Evolutionary conservation across 148 eudicot genomes (phyloP).

Genomic region (Silene conica): DNA sequence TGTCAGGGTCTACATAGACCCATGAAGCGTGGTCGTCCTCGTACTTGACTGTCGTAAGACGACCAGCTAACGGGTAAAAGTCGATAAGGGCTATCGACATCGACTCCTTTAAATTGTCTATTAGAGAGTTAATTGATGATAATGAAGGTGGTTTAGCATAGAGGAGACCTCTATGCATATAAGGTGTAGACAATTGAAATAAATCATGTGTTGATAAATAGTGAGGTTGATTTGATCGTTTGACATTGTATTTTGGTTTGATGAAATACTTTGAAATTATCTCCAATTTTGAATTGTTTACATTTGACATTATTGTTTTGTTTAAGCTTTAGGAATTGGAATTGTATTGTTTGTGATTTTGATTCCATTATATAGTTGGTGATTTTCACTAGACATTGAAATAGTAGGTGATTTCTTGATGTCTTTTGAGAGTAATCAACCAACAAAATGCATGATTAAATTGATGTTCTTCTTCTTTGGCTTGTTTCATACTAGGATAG

Average conservation of each 20-base stretch:
- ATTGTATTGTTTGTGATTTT: too few relatives aligned
- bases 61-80: constrained; percentile 21
- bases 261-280: constrained; percentile 18
- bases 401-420: too few relatives aligned
- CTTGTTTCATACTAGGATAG: too few relatives aligned
- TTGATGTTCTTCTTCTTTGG: too few relatives aligned
- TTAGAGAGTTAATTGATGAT: background rate
- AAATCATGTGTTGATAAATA: constrained; percentile 14
- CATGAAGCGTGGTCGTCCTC: background rate
- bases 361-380: too few relatives aligned
- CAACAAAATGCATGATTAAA: too few relatives aligned
- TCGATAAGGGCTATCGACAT: constrained; percentile 15
- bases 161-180: constrained; percentile 22
- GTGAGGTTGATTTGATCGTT: background rate
- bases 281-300: background rate
- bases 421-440: too few relatives aligned
- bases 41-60: constrained; percentile 2
- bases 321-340: too few relatives aligned
- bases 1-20: constrained; percentile 10
- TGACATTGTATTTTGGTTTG: constrained; percentile 9
- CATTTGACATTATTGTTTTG: background rate
- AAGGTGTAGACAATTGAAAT: background rate
- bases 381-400: too few relatives aligned
- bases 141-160: constrained; percentile 13
- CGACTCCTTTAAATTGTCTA: constrained; percentile 9